A percentile compares a stretch with the other conserved stretches of the same genome.
Evolutionary conservation across 2,329 filamentous ascomycete genomes (phyloP).

Genomic region (Exserohilum rostratum): DNA sequence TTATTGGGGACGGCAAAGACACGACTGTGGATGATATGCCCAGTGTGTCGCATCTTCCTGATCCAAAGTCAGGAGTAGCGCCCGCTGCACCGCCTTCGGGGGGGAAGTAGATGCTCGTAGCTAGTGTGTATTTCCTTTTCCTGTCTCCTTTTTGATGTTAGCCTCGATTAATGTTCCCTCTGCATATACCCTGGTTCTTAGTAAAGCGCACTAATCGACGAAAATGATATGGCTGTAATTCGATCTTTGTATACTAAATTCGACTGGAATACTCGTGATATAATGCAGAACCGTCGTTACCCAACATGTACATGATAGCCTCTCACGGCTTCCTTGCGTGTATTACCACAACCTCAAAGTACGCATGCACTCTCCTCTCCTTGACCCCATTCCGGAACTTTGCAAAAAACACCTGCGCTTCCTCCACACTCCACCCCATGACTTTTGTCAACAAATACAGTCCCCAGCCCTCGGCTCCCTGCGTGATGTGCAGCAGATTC

Average conservation of each 20-base stretch:
- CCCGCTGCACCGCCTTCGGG: constrained; percentile 19
- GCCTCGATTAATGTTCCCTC: constrained; percentile 23
- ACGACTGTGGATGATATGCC: constrained; percentile 43
- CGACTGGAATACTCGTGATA: too few species aligned
- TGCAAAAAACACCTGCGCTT: constrained; percentile 53
- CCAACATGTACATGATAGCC: neutral
- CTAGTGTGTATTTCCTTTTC: constrained; percentile 5
- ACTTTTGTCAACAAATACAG: constrained; percentile 36
- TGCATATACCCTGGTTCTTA: constrained; percentile 19
- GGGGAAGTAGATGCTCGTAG: constrained; percentile 14
- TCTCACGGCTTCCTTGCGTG: constrained; percentile 20
- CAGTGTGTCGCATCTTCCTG: constrained; percentile 45
- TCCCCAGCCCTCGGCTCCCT: constrained; percentile 38
- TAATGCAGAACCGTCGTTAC: too few species aligned
- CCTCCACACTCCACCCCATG: constrained; percentile 47
- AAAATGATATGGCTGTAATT: too few species aligned
- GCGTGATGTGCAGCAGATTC: constrained; percentile 39
- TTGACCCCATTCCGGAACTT: constrained; percentile 40
- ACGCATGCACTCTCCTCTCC: constrained; percentile 40
- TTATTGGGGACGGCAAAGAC: constrained; percentile 36
- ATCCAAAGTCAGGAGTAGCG: constrained; percentile 32
- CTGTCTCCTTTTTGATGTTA: too few species aligned
- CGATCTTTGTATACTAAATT: too few species aligned
- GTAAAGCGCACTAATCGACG: constrained; percentile 10
- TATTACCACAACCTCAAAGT: constrained; percentile 34